Conservation (phyloP, 495 filamentous ascomycete species). For the Hypoxylon fragiforme region DNA sequence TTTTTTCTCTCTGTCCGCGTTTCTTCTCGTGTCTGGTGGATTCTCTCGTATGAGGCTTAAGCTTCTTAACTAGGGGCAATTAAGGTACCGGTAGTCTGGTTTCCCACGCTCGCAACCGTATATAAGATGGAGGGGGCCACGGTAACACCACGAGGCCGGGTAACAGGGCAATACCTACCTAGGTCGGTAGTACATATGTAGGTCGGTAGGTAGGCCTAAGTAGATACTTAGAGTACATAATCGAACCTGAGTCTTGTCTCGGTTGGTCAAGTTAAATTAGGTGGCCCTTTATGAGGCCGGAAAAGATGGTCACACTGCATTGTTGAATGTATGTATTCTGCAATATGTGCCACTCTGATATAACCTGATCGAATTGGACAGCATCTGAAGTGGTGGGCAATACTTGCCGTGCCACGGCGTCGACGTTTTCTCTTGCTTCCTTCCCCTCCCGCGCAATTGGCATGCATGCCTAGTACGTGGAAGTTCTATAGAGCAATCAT, state of each 20-base stretch:
- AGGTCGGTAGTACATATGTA: too few relatives aligned
- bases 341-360: slow-evolving; percentile 19
- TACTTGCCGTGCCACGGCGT: slow-evolving; percentile 15
- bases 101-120: slow-evolving; percentile 7
- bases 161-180: slow-evolving; percentile 10
- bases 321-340: slow-evolving; percentile 10
- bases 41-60: not conserved
- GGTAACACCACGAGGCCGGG: slow-evolving; percentile 16
- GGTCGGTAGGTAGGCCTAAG: too few relatives aligned
- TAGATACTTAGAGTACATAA: too few relatives aligned
- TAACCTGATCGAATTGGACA: slow-evolving; percentile 15
- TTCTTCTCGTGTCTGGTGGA: not conserved
- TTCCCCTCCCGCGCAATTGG: slow-evolving; percentile 18
- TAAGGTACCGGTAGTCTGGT: slow-evolving; percentile 14
- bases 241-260: too few relatives aligned
- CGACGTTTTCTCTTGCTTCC: too few relatives aligned
- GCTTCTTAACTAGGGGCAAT: too few relatives aligned
- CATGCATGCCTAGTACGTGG: not conserved
- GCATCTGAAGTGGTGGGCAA: slow-evolving; percentile 5
- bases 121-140: not conserved
- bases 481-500: slow-evolving; percentile 9
- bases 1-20: not conserved
- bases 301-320: slow-evolving; percentile 19
- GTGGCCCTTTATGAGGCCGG: slow-evolving; percentile 9
- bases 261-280: slow-evolving; percentile 15